Base-by-base conservation (phyloP, 1,139 yeast genomes). In the Insectozyma bohioensis region DNA sequence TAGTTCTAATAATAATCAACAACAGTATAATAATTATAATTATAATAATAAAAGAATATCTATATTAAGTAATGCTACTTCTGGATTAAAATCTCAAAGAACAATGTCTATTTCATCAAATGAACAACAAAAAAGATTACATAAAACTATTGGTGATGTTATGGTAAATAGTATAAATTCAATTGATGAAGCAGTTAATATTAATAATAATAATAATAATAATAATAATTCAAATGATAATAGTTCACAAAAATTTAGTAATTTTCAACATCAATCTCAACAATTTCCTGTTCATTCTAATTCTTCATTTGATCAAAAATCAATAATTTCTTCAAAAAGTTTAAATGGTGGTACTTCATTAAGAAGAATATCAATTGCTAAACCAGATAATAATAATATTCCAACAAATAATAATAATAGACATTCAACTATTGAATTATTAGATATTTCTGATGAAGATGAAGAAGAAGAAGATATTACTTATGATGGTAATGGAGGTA, bases 81-180 rank as follows among this genome's bases (percentile, higher is more conserved):
- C n/a, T n/a, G 43, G 43, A 7, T 26, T 28, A n/a, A 32, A 33
- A 8, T 40, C 47, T 36, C 52, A 39, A 46, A 51, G 43, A 41
- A 46, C 47, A 28, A 45, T 46, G 13, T 49, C 63, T 4, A 47
- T 52, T 6, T 46, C 50, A 7, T 59, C 62, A 3, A 49, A 42
- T 5, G 61, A 57, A 15, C 35, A 34, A 17, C 27, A 6, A 24
- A 39, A 56, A 24, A 43, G 55, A 6, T 47, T 49, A 12, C 62
- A 67, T n/a, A 55, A 71, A 26, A 78, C 83, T 0, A 70, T 84
- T 31, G 94, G 92, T 12, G 88, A 81, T 48, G 74, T 83, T 27
- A 63, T 82, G 60, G 63, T 82, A 37, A 76, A 71, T 40, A 77
- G 73, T 42, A 72, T 77, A 1, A 67, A 62, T 36, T 81, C 83